phyloP scores from a whole-genome alignment of 306 rosid genomes.

The Cucurbita pepo region DNA sequence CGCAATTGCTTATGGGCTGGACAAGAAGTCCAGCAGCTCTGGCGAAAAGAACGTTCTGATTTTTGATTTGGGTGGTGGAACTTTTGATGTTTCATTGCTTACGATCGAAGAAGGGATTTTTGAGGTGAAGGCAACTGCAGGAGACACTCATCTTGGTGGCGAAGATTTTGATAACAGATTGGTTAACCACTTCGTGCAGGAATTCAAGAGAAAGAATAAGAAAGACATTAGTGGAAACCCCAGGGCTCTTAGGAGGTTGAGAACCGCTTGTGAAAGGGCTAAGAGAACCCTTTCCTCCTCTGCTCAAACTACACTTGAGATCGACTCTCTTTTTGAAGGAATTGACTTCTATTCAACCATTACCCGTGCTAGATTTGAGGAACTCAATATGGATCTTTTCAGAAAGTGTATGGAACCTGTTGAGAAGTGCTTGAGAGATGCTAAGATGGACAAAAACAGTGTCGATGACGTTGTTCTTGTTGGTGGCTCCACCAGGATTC shows the following conservation, averaged over 20 bases:
- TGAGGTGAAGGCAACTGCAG: slow-evolving; percentile 67
- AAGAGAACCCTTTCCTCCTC: slow-evolving; percentile 61
- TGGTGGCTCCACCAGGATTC: slow-evolving; percentile 65
- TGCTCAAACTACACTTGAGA: slow-evolving; percentile 61
- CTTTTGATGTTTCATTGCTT: slow-evolving; percentile 60
- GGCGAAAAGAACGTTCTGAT: slow-evolving; percentile 61
- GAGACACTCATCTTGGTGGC: slow-evolving; percentile 65
- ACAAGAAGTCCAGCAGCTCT: slow-evolving; percentile 34
- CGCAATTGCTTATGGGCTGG: slow-evolving; percentile 62
- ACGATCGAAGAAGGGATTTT: slow-evolving; percentile 70
- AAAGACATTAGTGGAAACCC: slow-evolving; percentile 48
- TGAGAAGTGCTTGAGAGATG: slow-evolving; percentile 56
- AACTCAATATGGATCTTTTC: slow-evolving; percentile 57
- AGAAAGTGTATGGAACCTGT: slow-evolving; percentile 67
- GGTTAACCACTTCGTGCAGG: slow-evolving; percentile 62
- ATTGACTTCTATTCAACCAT: slow-evolving; percentile 47
- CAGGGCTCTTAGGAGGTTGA: slow-evolving; percentile 42
- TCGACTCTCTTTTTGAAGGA: slow-evolving; percentile 46
- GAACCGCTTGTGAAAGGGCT: slow-evolving; percentile 55
- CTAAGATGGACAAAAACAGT: slow-evolving; percentile 51
- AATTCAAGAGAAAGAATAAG: slow-evolving; percentile 53
- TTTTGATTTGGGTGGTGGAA: slow-evolving; percentile 57
- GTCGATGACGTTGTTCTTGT: slow-evolving; percentile 52
- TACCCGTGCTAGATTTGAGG: slow-evolving; percentile 58
- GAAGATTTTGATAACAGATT: slow-evolving; percentile 59